Base-by-base conservation (phyloP, 2,329 filamentous ascomycete species). In the Colletotrichum costaricense region DNA sequence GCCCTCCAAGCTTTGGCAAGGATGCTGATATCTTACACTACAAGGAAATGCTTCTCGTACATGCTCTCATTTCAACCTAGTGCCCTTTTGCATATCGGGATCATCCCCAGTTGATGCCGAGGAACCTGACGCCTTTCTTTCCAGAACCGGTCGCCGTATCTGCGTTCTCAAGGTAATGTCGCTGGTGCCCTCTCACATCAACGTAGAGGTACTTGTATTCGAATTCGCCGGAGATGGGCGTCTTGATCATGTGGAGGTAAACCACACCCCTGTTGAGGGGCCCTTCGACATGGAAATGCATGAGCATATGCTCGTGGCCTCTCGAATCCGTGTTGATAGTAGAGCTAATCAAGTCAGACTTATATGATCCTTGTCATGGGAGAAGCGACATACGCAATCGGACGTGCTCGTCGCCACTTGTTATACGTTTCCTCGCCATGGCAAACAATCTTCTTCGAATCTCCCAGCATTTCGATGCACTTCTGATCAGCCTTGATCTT, bases 271-370 rank as follows among this genome's bases (percentile, higher is more conserved):
- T 89, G 67, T 93, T 93, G 42, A 89, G 85, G 2, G 94, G 92
- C 0, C 96, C 96, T 80, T 95, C 92, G 52, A 97, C 93, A 80
- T 97, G 91, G 81, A 98, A 98, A 77, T 95, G 92, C 89, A 98
- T 95, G 75, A 91, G 85, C 75, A 98, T 81, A 81, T 98, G 95
- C 75, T 97, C 92, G 24, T 91, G 92, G 5, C 95, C 95, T 74
- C 91, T 88, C 12, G 88, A 85, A 79, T 98, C 95, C 7, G 89
- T 94, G 74, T 90, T 90, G 26, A 90, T 85, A 0, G 88, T 91
- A 1, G 93, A 93, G 4, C 92, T 93, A 75, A 2, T 57, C n/a
- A 52, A 33, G 63, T 84, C 62, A 84, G 84, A 11, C 8, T 4
- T 35, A 24, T 1, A 2, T 5, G 35, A 8, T 12, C 26, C 12